Base-by-base conservation (phyloP, 352 stramenopile species). In the Phytophthora pseudosyringae region DNA sequence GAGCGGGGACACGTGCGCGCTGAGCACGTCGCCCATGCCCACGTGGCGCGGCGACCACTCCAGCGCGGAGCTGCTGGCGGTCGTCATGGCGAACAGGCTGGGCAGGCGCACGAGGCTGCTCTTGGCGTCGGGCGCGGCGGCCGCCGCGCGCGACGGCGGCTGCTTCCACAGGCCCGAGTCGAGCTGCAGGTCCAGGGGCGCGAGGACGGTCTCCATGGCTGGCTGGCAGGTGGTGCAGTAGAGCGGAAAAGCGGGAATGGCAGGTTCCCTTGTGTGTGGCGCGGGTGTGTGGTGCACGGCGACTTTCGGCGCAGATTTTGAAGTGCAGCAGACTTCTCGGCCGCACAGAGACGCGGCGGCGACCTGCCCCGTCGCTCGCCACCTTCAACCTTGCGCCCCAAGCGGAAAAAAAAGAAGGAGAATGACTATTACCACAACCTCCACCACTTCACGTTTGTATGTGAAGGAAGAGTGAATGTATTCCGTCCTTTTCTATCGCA, bases 1-100 rank as follows among this genome's bases (percentile, higher is more conserved):
- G n/a, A 78, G 51, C 16, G 80, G 80, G n/a, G 78, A 78, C 41
- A 75, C 57, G 11, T 76, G 61, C 15, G 67, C 64, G 41, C 72
- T 83, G 12, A 91, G 76, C 62, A 91, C 73, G 53, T 89, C 80
- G 70, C 70, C 87, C 78, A 91, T 91, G 38, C 78, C 76, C 12
- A 86, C 73, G n/a, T 76, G 59, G 26, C 81, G 81, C 8, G 79
- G 79, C 46, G 79, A 89, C 48, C 76, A 65, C 26, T 80, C 71
- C 9, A 12, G 43, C 11, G 40, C 61, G 29, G 21, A 21, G 46
- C n/a, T 39, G 44, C 7, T 15, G 49, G 43, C 32, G 15, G 7
- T 21, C 1, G 46, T 58, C 59, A 77, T 72, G 38, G 67, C 65
- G 61, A 89, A 85, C 15, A 89, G 69, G 32, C 78, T 88, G 18